These are phyloP conservation scores for Morella rubra DNA, from an alignment of 306 rosid genomes.

Conservation along the genomic window DNA sequence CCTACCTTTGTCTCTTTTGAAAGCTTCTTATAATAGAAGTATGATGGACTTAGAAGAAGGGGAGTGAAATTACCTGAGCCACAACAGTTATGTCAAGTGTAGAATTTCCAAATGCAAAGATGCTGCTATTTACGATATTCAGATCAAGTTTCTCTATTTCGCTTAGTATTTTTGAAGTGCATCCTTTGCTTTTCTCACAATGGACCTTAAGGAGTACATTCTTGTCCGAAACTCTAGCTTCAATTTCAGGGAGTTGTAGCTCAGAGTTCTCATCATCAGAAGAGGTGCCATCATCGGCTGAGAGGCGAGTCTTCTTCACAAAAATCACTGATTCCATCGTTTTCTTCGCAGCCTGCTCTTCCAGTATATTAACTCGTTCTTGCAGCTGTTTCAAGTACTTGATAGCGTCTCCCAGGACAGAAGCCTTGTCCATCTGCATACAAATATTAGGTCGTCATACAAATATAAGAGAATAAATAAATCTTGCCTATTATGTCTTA, in stretches of 20 bases:
- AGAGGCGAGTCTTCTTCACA: conserved; percentile 47
- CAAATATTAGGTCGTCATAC: background rate
- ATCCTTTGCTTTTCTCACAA: conserved; percentile 51
- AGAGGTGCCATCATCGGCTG: conserved; percentile 30
- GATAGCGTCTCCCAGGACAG: conserved; percentile 78
- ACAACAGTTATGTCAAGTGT: conserved; percentile 61
- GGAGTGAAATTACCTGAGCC: conserved; percentile 52
- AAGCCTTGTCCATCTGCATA: conserved; percentile 84
- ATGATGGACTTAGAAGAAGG: too few species aligned
- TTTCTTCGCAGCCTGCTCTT: conserved; percentile 48
- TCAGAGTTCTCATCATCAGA: conserved; percentile 40
- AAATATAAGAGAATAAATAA: background rate
- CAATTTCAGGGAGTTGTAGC: conserved; percentile 56
- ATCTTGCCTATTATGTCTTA: background rate
- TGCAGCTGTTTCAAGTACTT: conserved; percentile 59
- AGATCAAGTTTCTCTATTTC: conserved; percentile 54
- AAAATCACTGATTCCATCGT: conserved; percentile 42
- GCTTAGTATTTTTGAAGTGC: conserved; percentile 33
- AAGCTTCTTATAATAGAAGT: background rate
- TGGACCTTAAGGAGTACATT: conserved; percentile 63
- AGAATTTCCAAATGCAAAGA: conserved; percentile 59
- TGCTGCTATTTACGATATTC: conserved; percentile 50
- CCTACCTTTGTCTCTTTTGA: too few species aligned
- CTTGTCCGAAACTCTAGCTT: conserved; percentile 61
- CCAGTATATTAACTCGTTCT: conserved; percentile 53